A percentile compares a stretch with the other conserved stretches of the same genome.
These are phyloP conservation scores for Mayamaea pseudoterrestris DNA, from an alignment of 108 stramenopile species.

Conservation along the genomic window DNA sequence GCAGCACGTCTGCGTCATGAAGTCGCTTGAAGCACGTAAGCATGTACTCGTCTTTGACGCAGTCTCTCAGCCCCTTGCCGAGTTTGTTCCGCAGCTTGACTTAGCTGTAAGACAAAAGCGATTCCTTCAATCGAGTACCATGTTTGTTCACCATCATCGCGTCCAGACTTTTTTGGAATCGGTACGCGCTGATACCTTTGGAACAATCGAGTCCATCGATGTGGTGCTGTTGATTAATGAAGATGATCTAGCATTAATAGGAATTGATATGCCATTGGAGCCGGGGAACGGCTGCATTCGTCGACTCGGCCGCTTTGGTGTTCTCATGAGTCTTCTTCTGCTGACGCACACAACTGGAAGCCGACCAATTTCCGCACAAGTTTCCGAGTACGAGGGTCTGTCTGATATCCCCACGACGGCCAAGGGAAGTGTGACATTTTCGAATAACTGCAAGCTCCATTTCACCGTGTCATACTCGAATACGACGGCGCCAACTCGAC, in stretches of 20 bases:
- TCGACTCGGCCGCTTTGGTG: slow-evolving; percentile 37
- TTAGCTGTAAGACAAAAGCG: slow-evolving; percentile 29
- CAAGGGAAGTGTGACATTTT: background rate
- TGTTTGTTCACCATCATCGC: slow-evolving; percentile 53
- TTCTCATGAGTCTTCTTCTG: slow-evolving; percentile 38
- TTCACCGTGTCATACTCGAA: slow-evolving; percentile 22
- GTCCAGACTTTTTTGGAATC: slow-evolving; percentile 34
- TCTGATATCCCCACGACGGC: background rate
- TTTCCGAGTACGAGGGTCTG: slow-evolving; percentile 1
- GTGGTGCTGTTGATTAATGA: slow-evolving; percentile 30
- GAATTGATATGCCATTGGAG: slow-evolving; percentile 29
- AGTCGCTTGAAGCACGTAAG: slow-evolving; percentile 27
- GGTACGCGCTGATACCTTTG: slow-evolving; percentile 29
- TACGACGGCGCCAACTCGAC: slow-evolving; percentile 13
- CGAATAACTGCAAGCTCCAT: slow-evolving; percentile 12
- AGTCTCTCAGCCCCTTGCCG: slow-evolving; percentile 25
- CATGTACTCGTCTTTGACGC: slow-evolving; percentile 65
- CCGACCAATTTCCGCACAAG: slow-evolving; percentile 19
- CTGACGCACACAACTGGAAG: slow-evolving; percentile 11
- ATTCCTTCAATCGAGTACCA: slow-evolving; percentile 47
- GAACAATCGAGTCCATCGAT: slow-evolving; percentile 28
- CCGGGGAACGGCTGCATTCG: slow-evolving; percentile 53
- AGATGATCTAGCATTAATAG: slow-evolving; percentile 30
- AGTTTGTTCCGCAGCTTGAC: slow-evolving; percentile 30
- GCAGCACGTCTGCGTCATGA: slow-evolving; percentile 16